Base-by-base conservation (phyloP, 257 asterid genomes). In the Solanum sparsipilum region DNA sequence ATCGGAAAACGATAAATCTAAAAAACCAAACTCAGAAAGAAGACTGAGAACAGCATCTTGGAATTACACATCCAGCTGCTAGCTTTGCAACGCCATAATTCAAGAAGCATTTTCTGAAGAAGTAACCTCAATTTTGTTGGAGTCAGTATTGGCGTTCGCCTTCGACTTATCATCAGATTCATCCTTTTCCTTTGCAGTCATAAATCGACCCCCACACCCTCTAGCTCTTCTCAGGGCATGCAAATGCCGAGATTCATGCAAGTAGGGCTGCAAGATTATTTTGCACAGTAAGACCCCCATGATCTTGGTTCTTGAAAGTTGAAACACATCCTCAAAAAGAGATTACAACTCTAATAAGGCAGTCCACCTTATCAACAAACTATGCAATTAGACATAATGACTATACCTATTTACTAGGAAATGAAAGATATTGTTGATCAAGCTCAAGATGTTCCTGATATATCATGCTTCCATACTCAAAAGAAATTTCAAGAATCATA, bases 191-290 rank as follows among this genome's bases (percentile, higher is more conserved):
- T 90, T 92, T 73, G 82, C 90, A 86, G 90, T 29, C 75, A 68
- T 27, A 92, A 96, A 96, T 84, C 98, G 98, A 16, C 99, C 98
- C 29, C 99, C 99, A 18, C 87, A 91, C 83, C 99, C 98, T 84
- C 98, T 92, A 73, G 96, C 95, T 90, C 99, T 93, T 93, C 92
- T 94, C 84, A 96, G 89, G 36, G 99, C 99, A 92, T 96, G 98
- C 90, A 91, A 88, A 90, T 96, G 98, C 63, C 98, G 96, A 89
- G 99, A 96, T 91, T 96, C 99, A 82, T 96, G 98, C 95, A 96
- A 91, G 92, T 96, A 96, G 34, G 98, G 98, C 99, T 95, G 98
- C 95, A 87, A 88, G 78, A 89, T 82, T 20, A 46, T 78, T 70
- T 86, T 65, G 29, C 75, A 65, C 56, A 48, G 36, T 21, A 60